Percentiles rank a stretch among this genome's conserved stretches.
Conservation (phyloP, 2,329 filamentous ascomycete species). For the Fusarium protoensiforme region DNA sequence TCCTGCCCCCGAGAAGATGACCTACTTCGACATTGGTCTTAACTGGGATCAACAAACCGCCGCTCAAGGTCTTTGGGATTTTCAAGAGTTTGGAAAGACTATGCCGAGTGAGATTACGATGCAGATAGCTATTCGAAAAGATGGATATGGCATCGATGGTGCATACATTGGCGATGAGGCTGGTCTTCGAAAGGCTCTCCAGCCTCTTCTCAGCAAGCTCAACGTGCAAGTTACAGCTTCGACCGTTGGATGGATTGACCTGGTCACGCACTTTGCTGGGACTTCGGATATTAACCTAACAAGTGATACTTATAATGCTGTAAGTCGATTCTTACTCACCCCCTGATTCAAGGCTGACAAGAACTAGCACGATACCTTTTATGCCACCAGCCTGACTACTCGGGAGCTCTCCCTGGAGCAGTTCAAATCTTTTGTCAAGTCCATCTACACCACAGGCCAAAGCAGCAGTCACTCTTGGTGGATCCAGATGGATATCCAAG, state of each 20-base stretch:
- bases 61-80: constrained; percentile 29
- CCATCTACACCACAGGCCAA: constrained; percentile 28
- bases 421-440: constrained; percentile 42
- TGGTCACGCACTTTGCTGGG: constrained; percentile 39
- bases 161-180: constrained; percentile 38
- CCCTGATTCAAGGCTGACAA: neutral
- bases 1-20: constrained; percentile 28
- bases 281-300: constrained; percentile 37
- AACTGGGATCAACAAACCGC: constrained; percentile 36
- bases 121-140: constrained; percentile 36
- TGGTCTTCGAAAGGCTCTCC: constrained; percentile 24
- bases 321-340: neutral
- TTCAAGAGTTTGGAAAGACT: constrained; percentile 45
- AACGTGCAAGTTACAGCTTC: constrained; percentile 16
- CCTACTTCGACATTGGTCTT: constrained; percentile 36
- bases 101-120: constrained; percentile 44
- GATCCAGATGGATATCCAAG: constrained; percentile 48
- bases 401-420: constrained; percentile 33
- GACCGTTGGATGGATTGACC: constrained; percentile 41
- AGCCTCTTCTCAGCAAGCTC: constrained; percentile 33
- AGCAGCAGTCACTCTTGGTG: constrained; percentile 38
- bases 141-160: constrained; percentile 39
- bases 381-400: constrained; percentile 45
- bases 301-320: constrained; percentile 34
- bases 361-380: constrained; percentile 44